phyloP scores from a whole-genome alignment of 2,329 filamentous ascomycete species.

The Monilinia aucupariae region DNA sequence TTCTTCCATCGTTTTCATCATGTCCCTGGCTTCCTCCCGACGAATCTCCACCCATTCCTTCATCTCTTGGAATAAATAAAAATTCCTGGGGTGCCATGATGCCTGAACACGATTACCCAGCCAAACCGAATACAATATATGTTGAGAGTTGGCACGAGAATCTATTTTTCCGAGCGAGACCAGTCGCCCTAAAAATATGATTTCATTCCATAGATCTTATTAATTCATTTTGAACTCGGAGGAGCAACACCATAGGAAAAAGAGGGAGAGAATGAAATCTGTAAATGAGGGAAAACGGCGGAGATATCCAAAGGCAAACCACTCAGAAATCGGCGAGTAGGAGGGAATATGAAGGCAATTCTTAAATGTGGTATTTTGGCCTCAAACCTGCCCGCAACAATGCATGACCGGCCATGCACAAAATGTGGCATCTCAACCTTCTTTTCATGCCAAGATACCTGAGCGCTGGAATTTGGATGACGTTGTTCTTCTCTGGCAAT shows the following conservation, averaged over 20 bases:
- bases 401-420: background rate
- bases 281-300: background rate
- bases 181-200: background rate
- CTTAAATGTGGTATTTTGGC: background rate
- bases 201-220: background rate
- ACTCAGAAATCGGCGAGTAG: background rate
- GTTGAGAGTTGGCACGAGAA: background rate
- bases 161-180: background rate
- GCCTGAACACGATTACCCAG: background rate
- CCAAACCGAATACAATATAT: background rate
- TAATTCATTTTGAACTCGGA: background rate
- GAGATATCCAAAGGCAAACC: background rate
- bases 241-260: background rate
- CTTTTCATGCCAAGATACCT: constrained; percentile 4
- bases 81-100: background rate
- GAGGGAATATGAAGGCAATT: background rate
- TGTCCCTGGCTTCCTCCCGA: background rate
- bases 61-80: background rate
- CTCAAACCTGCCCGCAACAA: constrained; percentile 4
- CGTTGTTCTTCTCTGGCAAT: background rate
- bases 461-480: background rate
- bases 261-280: background rate
- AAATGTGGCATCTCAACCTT: background rate
- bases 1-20: background rate
- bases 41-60: background rate